Base-by-base conservation (phyloP, 2,329 filamentous ascomycete species). In the Sphaerulina populicola region DNA sequence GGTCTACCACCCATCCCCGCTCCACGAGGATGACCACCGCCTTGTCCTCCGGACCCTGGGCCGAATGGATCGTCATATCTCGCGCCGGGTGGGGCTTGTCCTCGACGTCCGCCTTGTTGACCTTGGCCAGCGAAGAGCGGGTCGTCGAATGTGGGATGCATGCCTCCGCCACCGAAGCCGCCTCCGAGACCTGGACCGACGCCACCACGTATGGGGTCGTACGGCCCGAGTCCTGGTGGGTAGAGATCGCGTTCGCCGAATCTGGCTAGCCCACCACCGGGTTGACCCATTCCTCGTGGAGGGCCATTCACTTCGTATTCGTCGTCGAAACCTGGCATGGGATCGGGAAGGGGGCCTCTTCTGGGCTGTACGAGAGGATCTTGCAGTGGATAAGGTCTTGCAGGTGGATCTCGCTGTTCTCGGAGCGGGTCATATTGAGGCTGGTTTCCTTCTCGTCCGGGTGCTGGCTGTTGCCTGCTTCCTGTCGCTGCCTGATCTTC, bases 101-200 rank as follows among this genome's bases (percentile, higher is more conserved):
- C 69, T 12, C 66, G 73, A 12, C 30, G 38, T 4, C 46, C 46
- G 27, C 39, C 46, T 21, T 40, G 46, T 33, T 70, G 69, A 2
- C 74, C 72, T 1, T 72, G 69, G 1, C 74, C 76, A 6, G 77
- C 77, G 65, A 95, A 95, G 43, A 96, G 69, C 6, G 88, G 88
- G 64, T 97, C 90, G 61, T 95, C 88, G 66, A 95, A 93, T 0
- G 90, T 94, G 0, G 93, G 93, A 69, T 96, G 87, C 93, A 98
- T 98, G 0, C 93, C 93, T 10, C 78, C 78, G 15, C 82, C 78
- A 11, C 80, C 79, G 0, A 59, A 55, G 6, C 45, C 74, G n/a
- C 76, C 71, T 18, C 75, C 74, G 4, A 81, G 68, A 0, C 80
- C 77, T 39, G 70, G 71, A n/a, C 79, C 72, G 43, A 77, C 74